phyloP scores from a whole-genome alignment of 2,329 filamentous ascomycete species.

The Domatiomyces catenatus region DNA sequence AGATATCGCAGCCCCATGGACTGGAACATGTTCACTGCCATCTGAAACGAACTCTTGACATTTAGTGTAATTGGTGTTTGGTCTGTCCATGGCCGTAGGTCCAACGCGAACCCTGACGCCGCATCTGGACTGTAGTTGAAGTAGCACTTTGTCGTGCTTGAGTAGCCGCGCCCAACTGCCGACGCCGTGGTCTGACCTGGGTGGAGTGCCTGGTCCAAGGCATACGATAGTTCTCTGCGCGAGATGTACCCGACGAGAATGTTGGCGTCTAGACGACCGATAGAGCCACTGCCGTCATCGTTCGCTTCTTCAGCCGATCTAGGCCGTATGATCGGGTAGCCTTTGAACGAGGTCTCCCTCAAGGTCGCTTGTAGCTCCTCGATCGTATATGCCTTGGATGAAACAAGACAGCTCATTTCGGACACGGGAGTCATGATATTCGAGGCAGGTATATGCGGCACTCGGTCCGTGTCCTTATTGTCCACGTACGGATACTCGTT shows the following conservation, averaged over 20 bases:
- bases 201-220: constrained; percentile 46
- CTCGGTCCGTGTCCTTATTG: constrained; percentile 61
- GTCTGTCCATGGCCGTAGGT: constrained; percentile 96
- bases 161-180: constrained; percentile 29
- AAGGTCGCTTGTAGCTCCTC: constrained; percentile 57
- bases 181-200: constrained; percentile 5
- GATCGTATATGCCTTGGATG: constrained; percentile 68
- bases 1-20: constrained; percentile 84
- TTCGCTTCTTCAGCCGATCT: not conserved
- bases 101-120: constrained; percentile 62
- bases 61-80: constrained; percentile 89
- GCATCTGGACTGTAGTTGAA: constrained; percentile 73
- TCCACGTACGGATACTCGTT: constrained; percentile 93
- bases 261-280: constrained; percentile 27
- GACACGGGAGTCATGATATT: constrained; percentile 88
- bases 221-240: constrained; percentile 73
- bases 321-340: constrained; percentile 63
- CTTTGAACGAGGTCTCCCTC: constrained; percentile 60
- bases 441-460: constrained; percentile 72
- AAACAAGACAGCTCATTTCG: constrained; percentile 74
- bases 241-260: constrained; percentile 86
- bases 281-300: constrained; percentile 1
- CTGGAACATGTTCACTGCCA: constrained; percentile 89
- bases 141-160: constrained; percentile 53
- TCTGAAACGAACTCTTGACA: constrained; percentile 56